Percentiles rank a stretch among this genome's conserved stretches.
phyloP scores from a whole-genome alignment of 2,329 filamentous ascomycete genomes.

The Microcyclosporella mali region DNA sequence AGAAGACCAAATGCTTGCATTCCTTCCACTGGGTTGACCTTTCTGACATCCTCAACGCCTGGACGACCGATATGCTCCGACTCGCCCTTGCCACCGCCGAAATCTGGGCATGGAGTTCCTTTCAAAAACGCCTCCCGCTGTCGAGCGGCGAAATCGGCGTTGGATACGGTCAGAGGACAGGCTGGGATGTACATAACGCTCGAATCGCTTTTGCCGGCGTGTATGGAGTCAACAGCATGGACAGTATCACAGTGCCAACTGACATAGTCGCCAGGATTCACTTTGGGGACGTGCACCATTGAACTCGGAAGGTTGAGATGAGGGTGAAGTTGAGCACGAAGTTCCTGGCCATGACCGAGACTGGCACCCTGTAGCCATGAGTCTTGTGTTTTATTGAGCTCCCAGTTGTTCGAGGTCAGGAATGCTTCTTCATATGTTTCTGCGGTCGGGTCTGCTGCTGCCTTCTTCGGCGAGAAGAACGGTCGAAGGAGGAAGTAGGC shows the following conservation, averaged over 20 bases:
- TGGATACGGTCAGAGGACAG: slow-evolving; percentile 70
- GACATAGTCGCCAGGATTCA: slow-evolving; percentile 69
- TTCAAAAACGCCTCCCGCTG: slow-evolving; percentile 66
- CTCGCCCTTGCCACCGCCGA: slow-evolving; percentile 59
- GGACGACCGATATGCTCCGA: slow-evolving; percentile 41
- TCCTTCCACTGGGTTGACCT: slow-evolving; percentile 39
- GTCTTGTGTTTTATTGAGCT: slow-evolving; percentile 47
- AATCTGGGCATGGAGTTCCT: slow-evolving; percentile 48
- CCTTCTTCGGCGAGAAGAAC: slow-evolving; percentile 61
- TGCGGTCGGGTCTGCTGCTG: slow-evolving; percentile 30
- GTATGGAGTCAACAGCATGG: slow-evolving; percentile 76
- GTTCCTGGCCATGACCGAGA: slow-evolving; percentile 63
- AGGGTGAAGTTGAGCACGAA: slow-evolving; percentile 59
- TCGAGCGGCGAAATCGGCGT: slow-evolving; percentile 62
- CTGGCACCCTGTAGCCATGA: slow-evolving; percentile 64
- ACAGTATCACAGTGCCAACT: slow-evolving; percentile 68
- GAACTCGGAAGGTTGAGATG: slow-evolving; percentile 60
- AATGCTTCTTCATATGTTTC: slow-evolving; percentile 38
- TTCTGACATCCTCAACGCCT: slow-evolving; percentile 34
- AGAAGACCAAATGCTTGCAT: slow-evolving; percentile 51
- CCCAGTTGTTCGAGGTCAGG: slow-evolving; percentile 56
- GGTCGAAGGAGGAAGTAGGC: slow-evolving; percentile 77
- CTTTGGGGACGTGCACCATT: slow-evolving; percentile 66
- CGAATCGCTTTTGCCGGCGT: slow-evolving; percentile 65
- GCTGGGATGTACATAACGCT: slow-evolving; percentile 86